Percentiles rank a stretch among this genome's conserved stretches.
Evolutionary conservation across 441 rosid genomes (phyloP).

Genomic region (Kokia cookei): DNA sequence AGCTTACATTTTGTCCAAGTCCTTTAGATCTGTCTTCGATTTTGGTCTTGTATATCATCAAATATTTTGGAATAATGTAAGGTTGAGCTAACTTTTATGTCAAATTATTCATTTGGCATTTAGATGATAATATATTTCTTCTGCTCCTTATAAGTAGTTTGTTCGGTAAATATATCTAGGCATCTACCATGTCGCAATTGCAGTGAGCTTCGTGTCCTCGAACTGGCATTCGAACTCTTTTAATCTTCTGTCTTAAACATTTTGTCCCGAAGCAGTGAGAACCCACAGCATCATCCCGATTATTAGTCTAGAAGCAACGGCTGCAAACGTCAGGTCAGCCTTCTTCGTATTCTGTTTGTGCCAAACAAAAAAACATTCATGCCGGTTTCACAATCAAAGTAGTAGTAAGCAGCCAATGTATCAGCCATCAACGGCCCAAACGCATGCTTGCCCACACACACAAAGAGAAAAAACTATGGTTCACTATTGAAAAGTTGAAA

Average conservation of each 20-base stretch:
- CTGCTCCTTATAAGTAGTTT: neutral
- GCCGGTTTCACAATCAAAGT: neutral
- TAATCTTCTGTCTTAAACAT: neutral
- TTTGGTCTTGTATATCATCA: neutral
- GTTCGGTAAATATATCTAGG: no score
- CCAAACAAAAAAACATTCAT: slow-evolving; percentile 16
- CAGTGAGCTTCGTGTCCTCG: neutral
- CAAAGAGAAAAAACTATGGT: neutral
- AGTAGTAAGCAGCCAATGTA: neutral
- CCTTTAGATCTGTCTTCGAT: neutral
- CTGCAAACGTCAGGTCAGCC: slow-evolving; percentile 47
- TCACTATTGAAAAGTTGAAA: no score
- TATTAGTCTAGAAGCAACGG: slow-evolving; percentile 57
- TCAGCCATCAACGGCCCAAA: neutral
- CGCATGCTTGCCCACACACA: neutral
- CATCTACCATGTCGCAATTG: neutral
- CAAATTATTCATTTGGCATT: neutral
- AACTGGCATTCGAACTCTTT: neutral
- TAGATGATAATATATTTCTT: neutral
- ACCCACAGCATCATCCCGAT: slow-evolving; percentile 64
- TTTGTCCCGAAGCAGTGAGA: slow-evolving; percentile 39
- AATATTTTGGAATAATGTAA: neutral
- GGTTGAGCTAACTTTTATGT: neutral
- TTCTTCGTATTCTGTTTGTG: slow-evolving; percentile 26
- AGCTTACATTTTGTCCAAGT: neutral